phyloP scores from a whole-genome alignment of 257 asterid species.

The Solanum habrochaites region DNA sequence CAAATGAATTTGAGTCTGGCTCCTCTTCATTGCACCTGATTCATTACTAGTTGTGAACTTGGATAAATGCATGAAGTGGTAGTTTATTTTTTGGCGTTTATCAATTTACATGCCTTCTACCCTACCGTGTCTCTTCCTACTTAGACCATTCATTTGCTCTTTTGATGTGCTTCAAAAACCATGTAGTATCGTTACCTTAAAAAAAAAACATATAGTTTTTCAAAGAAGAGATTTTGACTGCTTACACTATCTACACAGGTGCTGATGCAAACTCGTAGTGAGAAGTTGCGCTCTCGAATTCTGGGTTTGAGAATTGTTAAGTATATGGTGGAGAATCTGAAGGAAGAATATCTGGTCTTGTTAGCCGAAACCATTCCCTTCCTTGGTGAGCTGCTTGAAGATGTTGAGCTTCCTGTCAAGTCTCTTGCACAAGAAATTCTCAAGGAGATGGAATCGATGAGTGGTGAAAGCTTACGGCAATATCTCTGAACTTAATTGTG shows the following conservation, averaged over 20 bases:
- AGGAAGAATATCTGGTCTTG: constrained; percentile 65
- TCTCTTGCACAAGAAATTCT: constrained; percentile 78
- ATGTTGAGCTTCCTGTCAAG: constrained; percentile 59
- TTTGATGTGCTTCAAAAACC: not conserved
- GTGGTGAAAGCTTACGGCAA: constrained; percentile 78
- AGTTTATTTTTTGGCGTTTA: not conserved
- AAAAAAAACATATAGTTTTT: not conserved
- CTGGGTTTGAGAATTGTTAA: constrained; percentile 67
- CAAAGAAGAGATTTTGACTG: not conserved
- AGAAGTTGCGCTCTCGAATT: constrained; percentile 58
- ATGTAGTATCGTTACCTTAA: not conserved
- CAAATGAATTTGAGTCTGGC: not conserved
- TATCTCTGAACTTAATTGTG: constrained; percentile 33
- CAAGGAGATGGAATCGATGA: constrained; percentile 65
- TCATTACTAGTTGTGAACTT: not conserved
- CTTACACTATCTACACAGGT: constrained; percentile 33
- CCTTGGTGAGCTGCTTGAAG: constrained; percentile 89
- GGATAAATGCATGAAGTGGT: not conserved
- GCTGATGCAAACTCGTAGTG: constrained; percentile 88
- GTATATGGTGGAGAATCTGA: constrained; percentile 58
- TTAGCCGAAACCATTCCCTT: constrained; percentile 83
- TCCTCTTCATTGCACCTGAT: not conserved
- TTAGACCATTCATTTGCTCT: not conserved
- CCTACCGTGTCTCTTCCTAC: not conserved
- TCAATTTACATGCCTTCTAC: not conserved